Conservation (phyloP, 345 rosid genomes). For the Ailanthus altissimus region DNA sequence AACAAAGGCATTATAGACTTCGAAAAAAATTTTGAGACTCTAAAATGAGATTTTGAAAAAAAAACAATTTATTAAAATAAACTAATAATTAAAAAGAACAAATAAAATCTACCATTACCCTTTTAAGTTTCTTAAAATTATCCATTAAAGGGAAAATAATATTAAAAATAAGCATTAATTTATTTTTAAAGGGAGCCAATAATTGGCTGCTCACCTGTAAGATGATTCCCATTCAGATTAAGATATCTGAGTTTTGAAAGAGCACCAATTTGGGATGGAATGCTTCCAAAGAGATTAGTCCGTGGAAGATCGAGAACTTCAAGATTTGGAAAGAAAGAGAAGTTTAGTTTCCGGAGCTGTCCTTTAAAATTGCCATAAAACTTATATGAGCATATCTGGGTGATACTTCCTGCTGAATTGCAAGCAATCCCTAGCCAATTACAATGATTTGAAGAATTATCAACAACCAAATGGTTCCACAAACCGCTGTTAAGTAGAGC, state of each 20-base stretch:
- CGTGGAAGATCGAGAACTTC: not conserved
- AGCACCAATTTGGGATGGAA: not conserved
- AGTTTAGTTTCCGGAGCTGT: not conserved
- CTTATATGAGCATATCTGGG: not conserved
- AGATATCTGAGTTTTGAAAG: conserved; percentile 1
- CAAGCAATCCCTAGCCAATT: too few relatives aligned
- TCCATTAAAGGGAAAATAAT: too few relatives aligned
- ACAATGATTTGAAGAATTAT: conserved; percentile 1
- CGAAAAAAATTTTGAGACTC: too few relatives aligned
- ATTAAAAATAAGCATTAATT: too few relatives aligned
- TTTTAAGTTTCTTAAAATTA: too few relatives aligned
- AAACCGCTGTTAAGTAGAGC: too few relatives aligned
- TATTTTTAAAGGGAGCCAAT: too few relatives aligned
- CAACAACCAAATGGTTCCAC: not conserved
- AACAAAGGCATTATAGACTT: too few relatives aligned
- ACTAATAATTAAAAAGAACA: too few relatives aligned
- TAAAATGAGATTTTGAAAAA: too few relatives aligned
- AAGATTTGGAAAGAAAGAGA: not conserved
- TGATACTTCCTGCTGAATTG: not conserved
- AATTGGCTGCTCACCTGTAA: not conserved
- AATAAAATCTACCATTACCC: too few relatives aligned
- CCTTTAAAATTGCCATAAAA: not conserved
- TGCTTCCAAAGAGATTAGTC: not conserved
- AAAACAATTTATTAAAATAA: too few relatives aligned
- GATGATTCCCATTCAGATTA: not conserved